Evolutionary conservation across 164 flowering plant genomes (phyloP), one percentile per base, ranked within the genome.

Genomic region (Vitis rupestris): DNA sequence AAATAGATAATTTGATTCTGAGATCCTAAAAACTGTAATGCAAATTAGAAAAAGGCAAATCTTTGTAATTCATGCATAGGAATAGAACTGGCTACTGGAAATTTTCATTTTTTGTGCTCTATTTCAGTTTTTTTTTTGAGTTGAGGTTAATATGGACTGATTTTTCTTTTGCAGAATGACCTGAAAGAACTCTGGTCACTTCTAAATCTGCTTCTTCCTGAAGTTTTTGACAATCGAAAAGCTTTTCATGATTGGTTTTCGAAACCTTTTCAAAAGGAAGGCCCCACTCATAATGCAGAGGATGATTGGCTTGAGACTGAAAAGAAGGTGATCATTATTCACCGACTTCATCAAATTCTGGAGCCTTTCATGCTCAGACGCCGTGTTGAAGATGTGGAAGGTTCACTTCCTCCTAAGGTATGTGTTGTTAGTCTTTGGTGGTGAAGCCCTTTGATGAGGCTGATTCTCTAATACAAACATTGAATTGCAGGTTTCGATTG

Each of bases 241-340:
- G 97, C 97, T 55, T 96, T 96, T 78, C 97, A 96, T 82, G 99
- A 96, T 80, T 96, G 99, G 99, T 96, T 96, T 72, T 87, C 99
- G 14, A 83, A 93, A 79, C 99, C 99, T 50, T 96, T 96, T 66
- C 97, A 91, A 85, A 93, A 78, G 75, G 99, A 96, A 85, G 95
- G 75, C 64, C 87, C 96, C 64, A 50, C 89, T 37, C 94, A 88
- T 52, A 85, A 82, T 78, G 90, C 83, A 6, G 99, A 96, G 75
- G 99, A 96, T 85, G 99, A 96, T 75, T 96, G 99, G 99, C 97
- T 96, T 76, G 99, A 96, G 82, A 96, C 99, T 23, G 99, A 96
- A 64, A 96, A 96, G 74, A 96, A 96, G 75, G 98, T 96, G 0
- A 96, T 96, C 68, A 87, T 96, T 64, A 96, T 96, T 66, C 99